Evolutionary conservation across 1,139 yeast genomes (phyloP), one percentile per base, ranked within the genome.

Genomic region (Zygosaccharomyces sapae): DNA sequence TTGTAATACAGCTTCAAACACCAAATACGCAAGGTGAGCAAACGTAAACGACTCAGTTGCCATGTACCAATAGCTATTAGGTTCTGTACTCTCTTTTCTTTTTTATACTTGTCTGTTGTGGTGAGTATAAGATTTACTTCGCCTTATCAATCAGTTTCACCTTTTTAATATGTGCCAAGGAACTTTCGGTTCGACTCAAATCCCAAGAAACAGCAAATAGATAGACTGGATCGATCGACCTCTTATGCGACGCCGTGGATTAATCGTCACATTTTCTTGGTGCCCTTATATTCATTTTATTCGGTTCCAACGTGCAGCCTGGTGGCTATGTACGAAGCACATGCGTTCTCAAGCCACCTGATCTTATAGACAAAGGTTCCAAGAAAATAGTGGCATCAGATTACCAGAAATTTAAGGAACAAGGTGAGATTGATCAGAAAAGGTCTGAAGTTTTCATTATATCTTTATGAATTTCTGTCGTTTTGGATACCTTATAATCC

Each of bases 1-100:
- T 63, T 83, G 85, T 44, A 82, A 65, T 13, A 83, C 86, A 1
- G 89, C 87, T 66, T 84, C 83, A 57, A 84, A 81, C 0, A 89
- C 84, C 48, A 83, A 70, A 55, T 78, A 76, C 18, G 87, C 70
- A 20, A 70, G 59, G 45, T 66, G 65, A 8, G 48, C 33, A 42
- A 67, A 59, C 8, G 64, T 43, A 39, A 54, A 51, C 4, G 47
- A 34, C 42, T 48, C 52, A 9, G 34, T 24, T n/a, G 18, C 22
- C 41, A 38, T 38, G 16, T 27, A 38, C 5, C 27, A 33, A 16
- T 30, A 38, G 25, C 41, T 38, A 33, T 24, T 12, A 29, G 10
- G 5, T 22, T 24, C 10, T 16, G 10, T 35, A 16, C 29, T 37
- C 13, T n/a, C 19, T 16, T 37, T 13, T 7, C 10, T 19, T 9